Conservation (phyloP, 345 rosid genomes). For the Hevea brasiliensis region DNA sequence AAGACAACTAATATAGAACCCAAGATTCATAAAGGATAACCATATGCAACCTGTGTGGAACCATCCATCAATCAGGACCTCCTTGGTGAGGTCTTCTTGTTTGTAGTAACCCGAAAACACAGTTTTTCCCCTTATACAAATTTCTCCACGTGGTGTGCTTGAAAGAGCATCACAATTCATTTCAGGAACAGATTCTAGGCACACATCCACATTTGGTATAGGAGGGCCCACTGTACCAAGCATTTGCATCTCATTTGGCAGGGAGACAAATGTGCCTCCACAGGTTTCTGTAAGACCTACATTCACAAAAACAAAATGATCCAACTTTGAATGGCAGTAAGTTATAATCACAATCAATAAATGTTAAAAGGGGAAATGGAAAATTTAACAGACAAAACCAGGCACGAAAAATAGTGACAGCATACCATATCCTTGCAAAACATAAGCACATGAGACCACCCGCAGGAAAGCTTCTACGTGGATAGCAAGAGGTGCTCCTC, state of each 20-base stretch:
- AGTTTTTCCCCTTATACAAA: constrained; percentile 74
- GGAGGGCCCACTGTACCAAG: constrained; percentile 97
- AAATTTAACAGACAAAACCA: neutral
- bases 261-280: constrained; percentile 84
- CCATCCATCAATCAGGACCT: constrained; percentile 89
- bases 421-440: constrained; percentile 97
- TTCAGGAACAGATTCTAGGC: constrained; percentile 94
- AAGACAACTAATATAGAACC: neutral
- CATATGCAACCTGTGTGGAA: constrained; percentile 73
- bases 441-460: constrained; percentile 93
- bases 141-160: constrained; percentile 77
- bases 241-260: constrained; percentile 74
- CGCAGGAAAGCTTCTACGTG: constrained; percentile 88
- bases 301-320: constrained; percentile 15
- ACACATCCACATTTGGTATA: constrained; percentile 84
- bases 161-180: constrained; percentile 94
- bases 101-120: constrained; percentile 88
- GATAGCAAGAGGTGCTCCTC: constrained; percentile 89
- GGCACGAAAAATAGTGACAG: constrained; percentile 15
- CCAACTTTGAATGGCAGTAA: constrained; percentile 2
- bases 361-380: neutral
- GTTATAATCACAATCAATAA: neutral
- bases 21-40: constrained; percentile 1
- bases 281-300: constrained; percentile 94
- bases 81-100: constrained; percentile 84